Evolutionary conservation across 2,329 filamentous ascomycete genomes (phyloP), one percentile per base, ranked within the genome.

Genomic region (Alternaria ventricosa): DNA sequence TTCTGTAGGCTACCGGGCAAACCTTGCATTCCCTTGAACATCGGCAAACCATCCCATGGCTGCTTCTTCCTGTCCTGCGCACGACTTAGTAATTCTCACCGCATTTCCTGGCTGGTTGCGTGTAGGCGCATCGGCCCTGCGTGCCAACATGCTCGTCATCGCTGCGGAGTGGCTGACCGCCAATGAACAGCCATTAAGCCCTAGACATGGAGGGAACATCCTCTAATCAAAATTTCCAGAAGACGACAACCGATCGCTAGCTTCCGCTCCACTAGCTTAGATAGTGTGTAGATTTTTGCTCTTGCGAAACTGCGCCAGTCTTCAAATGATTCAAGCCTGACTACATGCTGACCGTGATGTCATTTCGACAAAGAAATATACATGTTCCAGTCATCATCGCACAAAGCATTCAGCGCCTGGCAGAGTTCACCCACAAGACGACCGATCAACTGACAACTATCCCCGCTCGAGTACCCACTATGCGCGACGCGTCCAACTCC

Each of bases 41-140:
- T 57, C 25, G n/a, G 46, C 49, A 54, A 36, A 33, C 51, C n/a
- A 25, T 50, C 54, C 43, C 44, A n/a, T 44, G 43, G 45, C 59
- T 50, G 36, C 22, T n/a, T 23, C 49, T 58, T 25, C 46, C 56
- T 28, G 15, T 44, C 18, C 46, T 50, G 45, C 57, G 36, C 54
- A 41, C 13, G 7, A 33, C 18, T 25, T 22, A 60, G 60, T 63
- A 59, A 53, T 61, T 62, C 50, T 55, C 58, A 67, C 68, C 68
- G 68, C 66, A 59, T 47, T 57, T 54, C 54, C 33, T 36, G 36
- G 30, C 49, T 22, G 28, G 15, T 41, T 53, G 49, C 13, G 49
- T 23, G 30, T 25, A 53, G 20, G 30, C 8, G 49, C 49, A 22
- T 36, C 49, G 49, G 49, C 49, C 30, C 30, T 53, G 49, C 30